Percentiles rank a stretch among this genome's conserved stretches.
phyloP scores from a whole-genome alignment of 305 asterid species.

The Solanum hybrid region DNA sequence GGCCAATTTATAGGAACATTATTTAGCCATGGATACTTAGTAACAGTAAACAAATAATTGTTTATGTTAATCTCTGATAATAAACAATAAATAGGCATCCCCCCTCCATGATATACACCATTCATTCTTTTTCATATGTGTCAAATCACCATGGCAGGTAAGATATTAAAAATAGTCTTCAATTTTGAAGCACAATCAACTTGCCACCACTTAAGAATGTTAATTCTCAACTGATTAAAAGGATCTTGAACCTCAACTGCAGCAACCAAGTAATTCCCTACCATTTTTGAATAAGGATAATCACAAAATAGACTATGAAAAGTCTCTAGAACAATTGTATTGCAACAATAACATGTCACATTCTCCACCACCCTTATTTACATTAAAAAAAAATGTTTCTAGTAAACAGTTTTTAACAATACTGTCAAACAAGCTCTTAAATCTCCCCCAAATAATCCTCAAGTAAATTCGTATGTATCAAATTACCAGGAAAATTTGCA shows the following conservation, averaged over 20 bases:
- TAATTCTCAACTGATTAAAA: not conserved
- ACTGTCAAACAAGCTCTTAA: no score
- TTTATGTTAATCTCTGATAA: no score
- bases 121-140: not conserved
- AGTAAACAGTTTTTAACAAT: no score
- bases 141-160: not conserved
- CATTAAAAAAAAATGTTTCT: no score
- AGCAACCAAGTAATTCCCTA: not conserved
- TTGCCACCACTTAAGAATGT: not conserved
- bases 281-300: not conserved
- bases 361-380: not conserved
- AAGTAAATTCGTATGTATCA: no score
- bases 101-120: not conserved
- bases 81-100: no score
- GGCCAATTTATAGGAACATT: not conserved
- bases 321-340: not conserved
- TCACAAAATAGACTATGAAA: not conserved
- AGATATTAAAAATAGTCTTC: not conserved
- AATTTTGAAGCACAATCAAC: not conserved
- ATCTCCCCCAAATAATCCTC: no score
- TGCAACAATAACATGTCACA: not conserved
- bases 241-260: not conserved
- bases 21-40: not conserved
- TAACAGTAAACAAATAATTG: not conserved
- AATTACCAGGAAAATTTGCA: no score